A percentile compares a stretch with the other conserved stretches of the same genome.
These are phyloP conservation scores for Tripterygium wilfordii DNA, from an alignment of 177 flowering plant species.

Conservation along the genomic window DNA sequence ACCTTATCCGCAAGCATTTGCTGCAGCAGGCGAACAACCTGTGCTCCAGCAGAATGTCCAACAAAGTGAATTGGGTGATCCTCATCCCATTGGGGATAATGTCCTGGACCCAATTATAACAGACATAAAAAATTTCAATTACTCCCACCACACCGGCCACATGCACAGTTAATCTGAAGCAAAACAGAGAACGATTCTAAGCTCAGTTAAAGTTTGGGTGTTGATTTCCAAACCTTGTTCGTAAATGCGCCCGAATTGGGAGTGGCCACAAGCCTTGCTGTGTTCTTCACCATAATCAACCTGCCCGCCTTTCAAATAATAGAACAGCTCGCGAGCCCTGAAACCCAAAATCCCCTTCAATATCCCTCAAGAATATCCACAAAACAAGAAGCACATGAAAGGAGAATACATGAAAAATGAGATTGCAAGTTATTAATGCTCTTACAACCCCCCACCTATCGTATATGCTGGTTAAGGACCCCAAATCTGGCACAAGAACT, in stretches of 20 bases:
- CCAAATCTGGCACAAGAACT: constrained; percentile 97
- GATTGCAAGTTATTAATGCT: no score
- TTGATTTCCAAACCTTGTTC: constrained; percentile 84
- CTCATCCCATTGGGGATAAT: constrained; percentile 94
- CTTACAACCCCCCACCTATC: constrained; percentile 55
- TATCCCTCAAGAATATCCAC: background rate
- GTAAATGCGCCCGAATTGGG: constrained; percentile 73
- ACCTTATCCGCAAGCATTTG: constrained; percentile 99
- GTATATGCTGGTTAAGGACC: constrained; percentile 87
- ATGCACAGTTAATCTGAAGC: no score
- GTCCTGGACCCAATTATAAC: constrained; percentile 41
- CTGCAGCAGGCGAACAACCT: constrained; percentile 87
- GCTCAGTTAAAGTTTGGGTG: no score
- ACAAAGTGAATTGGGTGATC: constrained; percentile 95
- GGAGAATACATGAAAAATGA: no score
- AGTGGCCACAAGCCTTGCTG: constrained; percentile 78
- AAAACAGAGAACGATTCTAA: no score
- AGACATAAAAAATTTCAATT: no score
- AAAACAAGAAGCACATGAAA: no score
- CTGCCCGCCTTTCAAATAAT: constrained; percentile 93
- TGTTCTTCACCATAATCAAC: constrained; percentile 98
- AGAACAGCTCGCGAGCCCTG: constrained; percentile 97
- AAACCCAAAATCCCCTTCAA: constrained; percentile 16
- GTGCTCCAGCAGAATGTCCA: constrained; percentile 99
- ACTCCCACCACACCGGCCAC: no score